These are phyloP conservation scores for Globisporangium alternatum DNA, from an alignment of 352 stramenopile species.

Conservation along the genomic window DNA sequence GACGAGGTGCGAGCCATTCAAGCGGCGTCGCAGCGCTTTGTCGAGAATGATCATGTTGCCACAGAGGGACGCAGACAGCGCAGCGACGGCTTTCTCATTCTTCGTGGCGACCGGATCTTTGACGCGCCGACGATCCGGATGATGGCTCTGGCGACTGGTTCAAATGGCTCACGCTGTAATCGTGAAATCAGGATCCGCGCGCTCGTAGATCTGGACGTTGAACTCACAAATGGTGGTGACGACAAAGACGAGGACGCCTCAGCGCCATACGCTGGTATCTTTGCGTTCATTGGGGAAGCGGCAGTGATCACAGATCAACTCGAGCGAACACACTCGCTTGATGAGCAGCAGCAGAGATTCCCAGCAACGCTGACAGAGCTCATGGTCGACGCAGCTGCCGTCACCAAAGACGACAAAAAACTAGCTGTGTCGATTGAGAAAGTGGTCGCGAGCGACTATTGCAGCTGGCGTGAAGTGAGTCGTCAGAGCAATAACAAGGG, in stretches of 20 bases:
- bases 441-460: constrained; percentile 29
- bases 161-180: background rate
- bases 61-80: background rate
- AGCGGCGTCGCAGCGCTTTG: background rate
- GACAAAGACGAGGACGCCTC: background rate
- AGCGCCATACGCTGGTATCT: constrained; percentile 18
- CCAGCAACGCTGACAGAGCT: background rate
- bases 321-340: background rate
- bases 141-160: constrained; percentile 14
- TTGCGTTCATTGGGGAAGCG: constrained; percentile 13
- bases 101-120: constrained; percentile 18
- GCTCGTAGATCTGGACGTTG: constrained; percentile 26
- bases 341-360: constrained; percentile 5
- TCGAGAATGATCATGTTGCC: no score
- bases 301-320: background rate
- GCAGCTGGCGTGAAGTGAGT: constrained; percentile 15
- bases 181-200: constrained; percentile 11
- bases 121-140: constrained; percentile 26
- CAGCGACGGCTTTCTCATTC: constrained; percentile 20
- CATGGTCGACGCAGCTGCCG: background rate
- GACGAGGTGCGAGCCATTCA: constrained; percentile 6
- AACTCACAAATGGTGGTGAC: background rate
- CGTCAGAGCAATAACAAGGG: background rate
- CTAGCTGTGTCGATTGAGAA: constrained; percentile 7
- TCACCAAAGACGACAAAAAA: background rate